These are phyloP conservation scores for Boletus reticuloceps DNA, from an alignment of 768 basidiomycete species.

Conservation along the genomic window DNA sequence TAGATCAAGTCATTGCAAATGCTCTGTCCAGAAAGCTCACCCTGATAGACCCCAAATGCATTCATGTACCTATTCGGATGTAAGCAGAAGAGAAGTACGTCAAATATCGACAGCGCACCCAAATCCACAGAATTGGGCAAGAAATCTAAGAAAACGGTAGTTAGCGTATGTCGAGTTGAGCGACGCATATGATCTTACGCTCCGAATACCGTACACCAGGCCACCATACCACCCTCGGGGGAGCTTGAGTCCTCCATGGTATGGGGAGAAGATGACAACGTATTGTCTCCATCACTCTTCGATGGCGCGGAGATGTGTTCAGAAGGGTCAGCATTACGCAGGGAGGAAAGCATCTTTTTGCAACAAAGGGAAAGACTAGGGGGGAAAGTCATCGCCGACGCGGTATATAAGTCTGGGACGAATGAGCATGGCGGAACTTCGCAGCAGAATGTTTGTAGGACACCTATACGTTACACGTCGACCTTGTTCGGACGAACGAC, in stretches of 20 bases:
- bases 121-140: slow-evolving; percentile 25
- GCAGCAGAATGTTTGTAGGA: too few relatives aligned
- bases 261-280: neutral
- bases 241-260: neutral
- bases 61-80: slow-evolving; percentile 10
- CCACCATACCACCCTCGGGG: slow-evolving; percentile 18
- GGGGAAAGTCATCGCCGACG: neutral
- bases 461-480: neutral
- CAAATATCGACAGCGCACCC: slow-evolving; percentile 11
- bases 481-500: neutral
- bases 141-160: slow-evolving; percentile 16
- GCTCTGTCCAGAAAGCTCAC: neutral
- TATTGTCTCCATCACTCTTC: neutral
- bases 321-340: neutral
- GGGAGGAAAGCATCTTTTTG: slow-evolving; percentile 1
- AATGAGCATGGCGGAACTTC: neutral
- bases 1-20: neutral
- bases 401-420: neutral
- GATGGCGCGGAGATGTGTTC: neutral
- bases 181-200: slow-evolving; percentile 11
- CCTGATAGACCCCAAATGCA: slow-evolving; percentile 31
- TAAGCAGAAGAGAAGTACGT: neutral
- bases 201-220: slow-evolving; percentile 27
- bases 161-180: neutral
- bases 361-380: neutral